Evolutionary conservation across 225 moss, liverwort and hornwort genomes (phyloP).

Genomic region (Physcomitrellopsis africana): DNA sequence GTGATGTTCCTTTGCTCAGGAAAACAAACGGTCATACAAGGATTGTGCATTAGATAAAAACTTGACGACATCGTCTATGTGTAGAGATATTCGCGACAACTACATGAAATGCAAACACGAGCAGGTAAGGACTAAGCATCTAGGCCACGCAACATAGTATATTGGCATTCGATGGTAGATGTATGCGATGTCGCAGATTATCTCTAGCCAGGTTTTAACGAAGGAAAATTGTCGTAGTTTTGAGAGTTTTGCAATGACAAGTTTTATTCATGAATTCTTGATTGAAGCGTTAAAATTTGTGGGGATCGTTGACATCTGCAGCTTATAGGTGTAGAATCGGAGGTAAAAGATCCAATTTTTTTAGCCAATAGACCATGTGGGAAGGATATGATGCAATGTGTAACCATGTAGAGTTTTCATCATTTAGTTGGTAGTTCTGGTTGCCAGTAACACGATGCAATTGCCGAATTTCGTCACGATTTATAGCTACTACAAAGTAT

Average conservation of each 20-base stretch:
- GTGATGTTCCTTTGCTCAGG: background rate
- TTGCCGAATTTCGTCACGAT: background rate
- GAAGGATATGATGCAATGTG: no score
- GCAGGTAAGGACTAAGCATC: constrained; percentile 21
- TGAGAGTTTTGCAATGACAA: background rate
- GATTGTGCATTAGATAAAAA: constrained; percentile 32
- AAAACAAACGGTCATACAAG: constrained; percentile 33
- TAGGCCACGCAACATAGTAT: background rate
- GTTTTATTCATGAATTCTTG: background rate
- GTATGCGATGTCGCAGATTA: background rate
- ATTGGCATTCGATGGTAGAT: background rate
- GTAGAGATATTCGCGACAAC: constrained; percentile 31
- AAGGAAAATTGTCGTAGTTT: background rate
- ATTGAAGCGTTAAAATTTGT: background rate
- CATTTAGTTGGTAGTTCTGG: no score
- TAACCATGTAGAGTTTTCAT: no score
- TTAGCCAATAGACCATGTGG: no score
- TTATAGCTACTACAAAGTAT: background rate
- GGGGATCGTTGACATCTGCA: no score
- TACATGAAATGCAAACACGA: constrained; percentile 41
- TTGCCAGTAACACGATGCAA: no score
- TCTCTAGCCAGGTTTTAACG: background rate
- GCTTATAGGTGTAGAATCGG: no score
- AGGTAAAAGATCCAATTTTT: no score
- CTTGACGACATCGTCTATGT: background rate